Evolutionary conservation across 345 rosid species (phyloP).

Genomic region (Mallotus nudiflorus): DNA sequence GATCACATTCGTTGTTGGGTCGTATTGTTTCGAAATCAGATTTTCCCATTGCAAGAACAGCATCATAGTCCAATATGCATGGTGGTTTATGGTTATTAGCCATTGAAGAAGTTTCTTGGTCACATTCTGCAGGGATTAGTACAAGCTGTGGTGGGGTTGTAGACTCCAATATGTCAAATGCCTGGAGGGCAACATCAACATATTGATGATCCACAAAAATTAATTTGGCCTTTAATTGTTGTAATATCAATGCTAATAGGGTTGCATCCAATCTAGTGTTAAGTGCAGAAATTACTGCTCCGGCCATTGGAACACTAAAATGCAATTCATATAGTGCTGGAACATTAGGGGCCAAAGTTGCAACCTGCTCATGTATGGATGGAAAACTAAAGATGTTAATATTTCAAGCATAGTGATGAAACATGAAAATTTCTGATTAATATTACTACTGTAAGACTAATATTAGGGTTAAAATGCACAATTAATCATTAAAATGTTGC

Average conservation of each 20-base stretch:
- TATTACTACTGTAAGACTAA: too few species aligned
- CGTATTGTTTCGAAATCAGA: constrained; percentile 30
- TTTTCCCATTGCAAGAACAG: constrained; percentile 30
- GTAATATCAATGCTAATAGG: constrained; percentile 28
- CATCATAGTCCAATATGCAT: constrained; percentile 27
- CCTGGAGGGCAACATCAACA: constrained; percentile 20
- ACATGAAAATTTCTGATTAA: too few species aligned
- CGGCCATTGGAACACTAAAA: constrained; percentile 65
- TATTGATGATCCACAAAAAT: constrained; percentile 47
- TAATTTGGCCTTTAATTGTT: constrained; percentile 35
- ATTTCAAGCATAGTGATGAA: too few species aligned
- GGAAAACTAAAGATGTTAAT: too few species aligned
- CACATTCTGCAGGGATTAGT: constrained; percentile 32
- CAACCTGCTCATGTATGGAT: constrained; percentile 46
- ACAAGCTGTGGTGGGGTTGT: constrained; percentile 31
- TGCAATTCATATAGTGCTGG: constrained; percentile 60
- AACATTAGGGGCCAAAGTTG: constrained; percentile 56
- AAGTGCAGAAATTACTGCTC: constrained; percentile 48
- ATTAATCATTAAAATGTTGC: too few species aligned
- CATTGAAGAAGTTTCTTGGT: constrained; percentile 1
- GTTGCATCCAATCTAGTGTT: constrained; percentile 39
- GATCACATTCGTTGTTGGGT: constrained; percentile 44
- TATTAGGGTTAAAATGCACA: too few species aligned
- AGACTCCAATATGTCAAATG: constrained; percentile 21
- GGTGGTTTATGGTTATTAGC: not conserved